A percentile compares a stretch with the other conserved stretches of the same genome.
Conservation (phyloP, 805 yeast species). For the Kodamaea nitidulidarum region DNA sequence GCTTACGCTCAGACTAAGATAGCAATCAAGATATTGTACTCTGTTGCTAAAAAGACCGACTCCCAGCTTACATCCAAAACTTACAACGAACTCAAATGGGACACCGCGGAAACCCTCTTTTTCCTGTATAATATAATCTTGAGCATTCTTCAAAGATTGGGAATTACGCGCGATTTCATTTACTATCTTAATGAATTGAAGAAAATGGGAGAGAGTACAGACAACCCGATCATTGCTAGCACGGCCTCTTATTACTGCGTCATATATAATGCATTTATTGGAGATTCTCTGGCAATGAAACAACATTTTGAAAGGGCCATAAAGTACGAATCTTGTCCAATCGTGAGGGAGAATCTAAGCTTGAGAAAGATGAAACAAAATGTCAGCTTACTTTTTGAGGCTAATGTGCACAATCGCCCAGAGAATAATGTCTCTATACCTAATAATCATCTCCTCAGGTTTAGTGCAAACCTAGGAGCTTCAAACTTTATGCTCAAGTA, state of each 20-base stretch:
- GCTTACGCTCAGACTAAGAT: conserved; percentile 42
- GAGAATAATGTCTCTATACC: background rate
- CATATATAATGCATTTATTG: conserved; percentile 6
- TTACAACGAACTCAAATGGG: conserved; percentile 30
- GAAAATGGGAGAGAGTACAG: conserved; percentile 24
- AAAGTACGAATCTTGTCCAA: background rate
- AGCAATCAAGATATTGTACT: conserved; percentile 49
- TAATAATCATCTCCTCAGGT: background rate
- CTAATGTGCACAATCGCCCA: background rate
- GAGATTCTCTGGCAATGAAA: conserved; percentile 5
- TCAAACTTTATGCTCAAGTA: background rate
- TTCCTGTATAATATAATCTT: conserved; percentile 39
- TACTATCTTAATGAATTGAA: conserved; percentile 51
- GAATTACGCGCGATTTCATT: conserved; percentile 55
- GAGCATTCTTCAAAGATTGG: conserved; percentile 41
- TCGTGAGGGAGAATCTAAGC: background rate
- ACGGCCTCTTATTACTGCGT: conserved; percentile 7
- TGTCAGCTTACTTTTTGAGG: background rate
- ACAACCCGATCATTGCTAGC: conserved; percentile 3
- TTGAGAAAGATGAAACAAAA: background rate
- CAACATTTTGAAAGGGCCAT: background rate
- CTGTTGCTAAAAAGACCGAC: conserved; percentile 44
- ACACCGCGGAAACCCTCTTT: conserved; percentile 31
- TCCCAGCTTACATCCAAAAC: conserved; percentile 15
- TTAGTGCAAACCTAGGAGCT: background rate